Base-by-base conservation (phyloP, 306 rosid species). In the Aeschynomene evenia region DNA sequence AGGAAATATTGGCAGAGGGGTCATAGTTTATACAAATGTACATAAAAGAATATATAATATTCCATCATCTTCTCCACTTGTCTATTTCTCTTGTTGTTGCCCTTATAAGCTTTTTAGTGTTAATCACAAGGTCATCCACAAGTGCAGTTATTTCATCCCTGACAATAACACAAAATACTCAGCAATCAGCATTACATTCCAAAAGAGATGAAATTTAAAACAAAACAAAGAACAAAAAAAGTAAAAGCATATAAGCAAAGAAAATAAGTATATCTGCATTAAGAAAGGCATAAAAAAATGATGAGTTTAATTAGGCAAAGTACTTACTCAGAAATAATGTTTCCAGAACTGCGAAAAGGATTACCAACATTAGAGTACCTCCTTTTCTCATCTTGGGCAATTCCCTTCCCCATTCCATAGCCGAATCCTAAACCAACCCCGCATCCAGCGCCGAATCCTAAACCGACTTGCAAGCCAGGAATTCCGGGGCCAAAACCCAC, bases 341-440 rank as follows among this genome's bases (percentile, higher is more conserved):
- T 77, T 70, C 57, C 8, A 29, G 83, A 72, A 36, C 72, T 78
- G 37, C 33, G 59, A 9, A 85, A 73, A 18, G 81, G 77, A 71
- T 81, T 81, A 66, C 91, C 96, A 46, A 90, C 81, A 66, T 90
- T 93, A 28, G 97, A 82, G 83, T 85, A 84, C 75, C 84, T 85
- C 39, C 70, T 81, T 67, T 68, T 43, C 34, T 85, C 87, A 81
- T 93, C 96, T 59, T 81, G 87, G 18, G 97, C 94, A 28, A 88
- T 56, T 69, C 98, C 98, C 73, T 77, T 90, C 12, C 98, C 98
- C n/a, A 81, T 19, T 43, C 96, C 98, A 70, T 93, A 93, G 59
- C 98, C 98, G 73, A 90, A 90, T 54, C 98, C 97, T 50, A 93
- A 22, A 24, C 97, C 96, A 79, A 88, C 79, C 50, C 98, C 97